Base-by-base conservation (phyloP, 2,329 filamentous ascomycete species). In the Stylonectria norvegica region DNA sequence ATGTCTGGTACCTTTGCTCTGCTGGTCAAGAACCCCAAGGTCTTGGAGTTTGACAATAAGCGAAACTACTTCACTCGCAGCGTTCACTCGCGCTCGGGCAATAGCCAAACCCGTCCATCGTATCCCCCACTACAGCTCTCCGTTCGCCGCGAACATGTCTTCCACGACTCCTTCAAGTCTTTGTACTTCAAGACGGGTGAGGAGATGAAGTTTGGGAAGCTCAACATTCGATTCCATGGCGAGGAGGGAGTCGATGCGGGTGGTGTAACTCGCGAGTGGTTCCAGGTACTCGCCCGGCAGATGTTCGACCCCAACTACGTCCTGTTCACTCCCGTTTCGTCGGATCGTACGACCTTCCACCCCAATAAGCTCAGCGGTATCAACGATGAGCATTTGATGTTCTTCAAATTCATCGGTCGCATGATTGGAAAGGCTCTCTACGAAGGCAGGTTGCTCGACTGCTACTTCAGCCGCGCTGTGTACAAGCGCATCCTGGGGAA, bases 261-360 rank as follows among this genome's bases (percentile, higher is more conserved):
- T 53, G 93, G 93, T 68, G 91, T 98, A 33, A 96, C 91, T 25
- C 83, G 94, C 59, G 93, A 98, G 70, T 98, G 94, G 93, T 98
- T 98, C 77, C 91, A 96, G 63, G 91, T 95, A 36, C 85, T 98
- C 52, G 85, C 94, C 20, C 81, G 93, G 46, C 93, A 96, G 60
- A 98, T 98, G 93, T 98, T 98, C 68, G 93, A 98, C 64, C 86
- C 93, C 34, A 93, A 96, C 68, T 98, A 97, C 61, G 93, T 89
- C 35, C 75, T 98, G 27, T 98, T 97, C 70, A 93, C 87, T 36
- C 93, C 93, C 2, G 94, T 98, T 18, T 95, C 93, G 17, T 94
- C 93, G 18, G 93, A 98, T 62, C 85, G 91, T 39, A 98, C 94
- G 1, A 98, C 93, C 0, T 98, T 98, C 83, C 93, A 98, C 65